phyloP scores from a whole-genome alignment of 441 rosid genomes.

The Pelargonium australe region DNA sequence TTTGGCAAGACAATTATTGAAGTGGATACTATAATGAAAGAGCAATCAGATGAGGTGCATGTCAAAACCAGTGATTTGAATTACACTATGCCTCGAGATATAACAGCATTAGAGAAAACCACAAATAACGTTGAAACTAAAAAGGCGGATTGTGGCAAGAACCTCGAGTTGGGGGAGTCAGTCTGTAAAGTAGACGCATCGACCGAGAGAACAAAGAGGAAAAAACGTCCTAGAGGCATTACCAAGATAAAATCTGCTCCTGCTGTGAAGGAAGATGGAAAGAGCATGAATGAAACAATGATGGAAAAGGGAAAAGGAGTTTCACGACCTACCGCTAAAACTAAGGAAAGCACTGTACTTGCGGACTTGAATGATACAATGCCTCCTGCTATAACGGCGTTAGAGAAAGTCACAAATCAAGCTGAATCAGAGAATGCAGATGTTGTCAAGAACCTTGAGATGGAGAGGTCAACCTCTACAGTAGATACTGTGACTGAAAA shows the following conservation, averaged over 20 bases:
- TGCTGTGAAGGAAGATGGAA: neutral
- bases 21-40: conserved; percentile 22
- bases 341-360: neutral
- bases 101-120: conserved; percentile 20
- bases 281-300: conserved; percentile 11
- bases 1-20: conserved; percentile 18
- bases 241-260: neutral
- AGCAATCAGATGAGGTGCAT: too few relatives aligned
- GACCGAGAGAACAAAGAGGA: conserved; percentile 22
- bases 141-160: conserved; percentile 18
- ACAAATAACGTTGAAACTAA: conserved; percentile 14
- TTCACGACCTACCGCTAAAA: neutral
- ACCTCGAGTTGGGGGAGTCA: conserved; percentile 19
- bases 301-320: conserved; percentile 22
- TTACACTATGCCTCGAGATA: conserved; percentile 19
- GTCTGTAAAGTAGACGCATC: conserved; percentile 12
- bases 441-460: conserved; percentile 16
- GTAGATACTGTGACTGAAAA: conserved; percentile 18
- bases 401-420: conserved; percentile 19
- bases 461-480: conserved; percentile 20
- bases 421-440: conserved; percentile 16
- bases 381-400: conserved; percentile 22
- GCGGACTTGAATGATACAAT: conserved; percentile 12
- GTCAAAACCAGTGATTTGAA: neutral
- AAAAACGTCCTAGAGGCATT: conserved; percentile 6